phyloP scores from a whole-genome alignment of 2,329 filamentous ascomycete genomes.

The Dryadomyces quercivorus region DNA sequence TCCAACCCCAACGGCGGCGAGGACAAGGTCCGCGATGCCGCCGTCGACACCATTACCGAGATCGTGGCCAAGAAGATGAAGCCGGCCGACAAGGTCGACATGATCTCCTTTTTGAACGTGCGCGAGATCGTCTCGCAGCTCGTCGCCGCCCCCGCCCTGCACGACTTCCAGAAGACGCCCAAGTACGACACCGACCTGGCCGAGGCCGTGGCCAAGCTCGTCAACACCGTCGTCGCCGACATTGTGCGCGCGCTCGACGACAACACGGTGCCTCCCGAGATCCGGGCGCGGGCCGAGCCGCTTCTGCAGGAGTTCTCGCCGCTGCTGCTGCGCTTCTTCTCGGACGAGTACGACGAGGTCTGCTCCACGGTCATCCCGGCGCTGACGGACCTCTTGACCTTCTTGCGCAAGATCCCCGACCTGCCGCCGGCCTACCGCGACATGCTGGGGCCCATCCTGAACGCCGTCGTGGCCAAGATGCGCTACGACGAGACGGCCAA shows the following conservation, averaged over 20 bases:
- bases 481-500: conserved; percentile 88
- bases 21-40: conserved; percentile 78
- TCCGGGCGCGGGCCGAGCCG: conserved; percentile 64
- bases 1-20: conserved; percentile 47
- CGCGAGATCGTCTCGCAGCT: conserved; percentile 77
- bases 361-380: conserved; percentile 92
- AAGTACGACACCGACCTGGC: conserved; percentile 93
- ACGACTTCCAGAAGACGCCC: conserved; percentile 65
- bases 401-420: conserved; percentile 68
- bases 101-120: conserved; percentile 85
- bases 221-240: conserved; percentile 81
- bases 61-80: conserved; percentile 99
- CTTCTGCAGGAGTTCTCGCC: conserved; percentile 76
- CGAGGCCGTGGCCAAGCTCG: conserved; percentile 87
- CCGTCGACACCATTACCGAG: conserved; percentile 90
- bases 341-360: conserved; percentile 95
- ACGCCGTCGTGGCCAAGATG: conserved; percentile 92
- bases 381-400: conserved; percentile 82
- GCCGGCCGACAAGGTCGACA: conserved; percentile 78
- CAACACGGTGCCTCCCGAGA: conserved; percentile 44
- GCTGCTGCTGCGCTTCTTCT: conserved; percentile 84
- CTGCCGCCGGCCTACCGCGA: conserved; percentile 64
- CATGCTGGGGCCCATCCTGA: conserved; percentile 78
- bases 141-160: conserved; percentile 67
- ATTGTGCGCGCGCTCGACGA: conserved; percentile 79